Evolutionary conservation across 2,329 filamentous ascomycete genomes (phyloP).

Genomic region (Colletotrichum agaves): DNA sequence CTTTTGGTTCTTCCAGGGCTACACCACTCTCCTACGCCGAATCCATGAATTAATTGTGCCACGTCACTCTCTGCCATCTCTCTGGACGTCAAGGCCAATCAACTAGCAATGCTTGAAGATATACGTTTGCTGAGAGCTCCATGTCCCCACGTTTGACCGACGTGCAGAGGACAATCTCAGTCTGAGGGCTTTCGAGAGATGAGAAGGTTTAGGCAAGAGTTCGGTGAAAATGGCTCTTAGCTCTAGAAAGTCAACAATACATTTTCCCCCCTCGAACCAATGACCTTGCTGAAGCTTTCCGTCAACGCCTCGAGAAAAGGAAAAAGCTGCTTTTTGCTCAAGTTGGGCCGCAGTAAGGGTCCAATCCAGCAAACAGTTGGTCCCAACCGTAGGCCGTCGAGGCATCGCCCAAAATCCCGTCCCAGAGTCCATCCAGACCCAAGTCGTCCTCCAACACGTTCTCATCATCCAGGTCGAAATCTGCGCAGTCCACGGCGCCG

Average conservation of each 20-base stretch:
- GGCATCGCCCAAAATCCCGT: conserved; percentile 36
- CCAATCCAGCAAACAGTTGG: conserved; percentile 41
- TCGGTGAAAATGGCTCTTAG: background rate
- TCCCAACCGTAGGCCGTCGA: conserved; percentile 40
- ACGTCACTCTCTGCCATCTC: conserved; percentile 7
- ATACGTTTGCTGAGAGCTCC: background rate
- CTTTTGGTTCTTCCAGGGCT: background rate
- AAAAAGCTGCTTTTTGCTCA: background rate
- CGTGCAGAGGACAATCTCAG: background rate
- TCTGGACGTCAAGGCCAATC: background rate
- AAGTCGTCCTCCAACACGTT: background rate
- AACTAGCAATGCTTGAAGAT: conserved; percentile 5
- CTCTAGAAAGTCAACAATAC: background rate
- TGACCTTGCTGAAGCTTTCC: too few species aligned
- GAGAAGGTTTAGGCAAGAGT: conserved; percentile 44
- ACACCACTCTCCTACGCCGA: conserved; percentile 1
- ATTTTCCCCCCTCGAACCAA: too few species aligned
- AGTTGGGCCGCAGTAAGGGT: conserved; percentile 38
- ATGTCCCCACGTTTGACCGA: conserved; percentile 2
- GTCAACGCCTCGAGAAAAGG: too few species aligned
- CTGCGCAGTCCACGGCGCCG: background rate
- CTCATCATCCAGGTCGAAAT: background rate
- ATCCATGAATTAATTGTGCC: conserved; percentile 32
- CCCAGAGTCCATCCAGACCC: conserved; percentile 35
- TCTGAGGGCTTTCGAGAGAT: conserved; percentile 52